Base-by-base conservation (phyloP, 768 basidiomycete species). In the Boletus rufocinnamomeus region DNA sequence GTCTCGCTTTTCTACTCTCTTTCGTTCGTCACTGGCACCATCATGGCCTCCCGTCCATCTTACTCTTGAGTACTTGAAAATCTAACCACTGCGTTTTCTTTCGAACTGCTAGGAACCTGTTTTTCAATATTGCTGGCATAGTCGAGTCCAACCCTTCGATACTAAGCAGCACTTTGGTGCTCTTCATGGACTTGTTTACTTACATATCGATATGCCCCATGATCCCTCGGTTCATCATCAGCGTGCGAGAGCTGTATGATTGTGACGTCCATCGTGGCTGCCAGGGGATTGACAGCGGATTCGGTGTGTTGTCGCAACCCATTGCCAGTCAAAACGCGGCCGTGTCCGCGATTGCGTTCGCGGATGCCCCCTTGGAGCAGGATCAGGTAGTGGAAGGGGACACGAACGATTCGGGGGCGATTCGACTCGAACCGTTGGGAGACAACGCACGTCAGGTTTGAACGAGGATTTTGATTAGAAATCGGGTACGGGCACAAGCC, bases 201-300 rank as follows among this genome's bases (percentile, higher is more conserved):
- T 51, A 30, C 5, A 38, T 50, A 6, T 17, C n/a, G 2, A 6
- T 54, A 16, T 28, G n/a, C 28, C 30, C 54, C 30, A 25, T 58
- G 2, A 40, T 53, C 1, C 57, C 63, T 4, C 54, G 50, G n/a
- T 56, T 63, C 27, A 47, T 63, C 34, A 52, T 63, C n/a, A 47
- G 50, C 14, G 16, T 63, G 30, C 57, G 62, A 21, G 55, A 47
- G n/a, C 13, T 57, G 28, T 52, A 49, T 4, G 44, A 48, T 3
- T 45, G 32, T 4, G 49, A 41, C 6, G 2, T 23, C 4, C n/a
- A n/a, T n/a, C 28, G 8, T 25, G 16, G 9, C 0, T n/a, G 25
- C 11, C 57, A 25, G 16, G 57, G 48, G 1, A 30, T 56, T 2
- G 61, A 64, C 25, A 47, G 57, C 6, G 61, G 61, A 19, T 59